Evolutionary conservation across 1,284 basidiomycete genomes (phyloP).

Genomic region (Puccinia hordei): DNA sequence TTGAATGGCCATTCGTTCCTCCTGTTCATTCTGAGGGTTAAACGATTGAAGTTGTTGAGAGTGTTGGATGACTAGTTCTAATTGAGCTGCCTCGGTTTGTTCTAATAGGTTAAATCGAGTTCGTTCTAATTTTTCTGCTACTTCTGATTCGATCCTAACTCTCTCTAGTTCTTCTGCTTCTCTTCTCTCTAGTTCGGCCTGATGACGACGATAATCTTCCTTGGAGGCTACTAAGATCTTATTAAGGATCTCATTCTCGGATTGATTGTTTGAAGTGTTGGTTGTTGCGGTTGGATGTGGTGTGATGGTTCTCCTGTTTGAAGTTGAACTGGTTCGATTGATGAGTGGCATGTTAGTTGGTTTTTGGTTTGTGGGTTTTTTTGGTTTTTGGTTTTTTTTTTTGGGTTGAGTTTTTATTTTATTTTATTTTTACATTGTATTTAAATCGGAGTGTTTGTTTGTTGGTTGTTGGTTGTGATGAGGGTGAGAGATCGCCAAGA

Average conservation of each 20-base stretch:
- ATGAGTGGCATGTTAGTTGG: too few relatives aligned
- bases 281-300: too few relatives aligned
- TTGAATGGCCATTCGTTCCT: conserved; percentile 23
- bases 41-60: neutral
- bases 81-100: neutral
- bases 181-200: neutral
- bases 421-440: too few relatives aligned
- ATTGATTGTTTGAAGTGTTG: neutral
- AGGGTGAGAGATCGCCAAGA: too few relatives aligned
- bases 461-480: too few relatives aligned
- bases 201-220: neutral
- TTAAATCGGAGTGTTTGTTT: too few relatives aligned
- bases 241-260: neutral
- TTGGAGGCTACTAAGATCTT: neutral
- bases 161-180: conserved; percentile 26
- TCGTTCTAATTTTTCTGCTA: neutral
- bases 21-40: neutral
- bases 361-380: too few relatives aligned
- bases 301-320: too few relatives aligned
- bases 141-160: neutral
- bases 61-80: conserved; percentile 22
- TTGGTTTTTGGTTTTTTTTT: too few relatives aligned
- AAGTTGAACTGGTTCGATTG: too few relatives aligned
- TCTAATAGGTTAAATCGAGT: neutral
- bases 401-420: too few relatives aligned